Evolutionary conservation across 495 filamentous ascomycete genomes (phyloP).

Genomic region (Staphylotrichum longicolle): DNA sequence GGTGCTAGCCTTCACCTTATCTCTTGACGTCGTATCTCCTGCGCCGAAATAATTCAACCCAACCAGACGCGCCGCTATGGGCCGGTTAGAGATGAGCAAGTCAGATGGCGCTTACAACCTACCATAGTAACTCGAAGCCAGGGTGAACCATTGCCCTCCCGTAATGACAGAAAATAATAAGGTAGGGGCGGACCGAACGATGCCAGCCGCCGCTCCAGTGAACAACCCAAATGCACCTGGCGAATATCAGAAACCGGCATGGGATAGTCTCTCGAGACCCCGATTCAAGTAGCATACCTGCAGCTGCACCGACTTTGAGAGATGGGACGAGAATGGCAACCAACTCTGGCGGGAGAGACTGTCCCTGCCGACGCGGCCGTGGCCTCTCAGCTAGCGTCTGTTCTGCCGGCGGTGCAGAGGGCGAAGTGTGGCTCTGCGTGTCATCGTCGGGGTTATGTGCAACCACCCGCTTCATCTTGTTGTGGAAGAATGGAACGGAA

Average conservation of each 20-base stretch:
- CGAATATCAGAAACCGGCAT: conserved; percentile 3
- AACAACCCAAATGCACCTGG: conserved; percentile 69
- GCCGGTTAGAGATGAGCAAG: conserved; percentile 18
- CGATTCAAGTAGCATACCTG: conserved; percentile 23
- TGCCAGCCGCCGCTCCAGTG: conserved; percentile 65
- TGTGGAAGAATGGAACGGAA: not conserved
- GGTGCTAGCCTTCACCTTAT: conserved; percentile 62
- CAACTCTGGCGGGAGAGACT: conserved; percentile 39
- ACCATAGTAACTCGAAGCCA: conserved; percentile 80
- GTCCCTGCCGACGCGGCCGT: conserved; percentile 5
- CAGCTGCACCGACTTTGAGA: conserved; percentile 31
- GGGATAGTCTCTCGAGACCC: too few species aligned
- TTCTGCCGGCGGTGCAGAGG: conserved; percentile 6
- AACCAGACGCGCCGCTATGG: conserved; percentile 38
- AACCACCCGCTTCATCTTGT: conserved; percentile 25
- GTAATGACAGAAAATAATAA: conserved; percentile 68
- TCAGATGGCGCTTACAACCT: conserved; percentile 4
- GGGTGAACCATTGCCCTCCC: conserved; percentile 74
- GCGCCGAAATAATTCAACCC: conserved; percentile 37
- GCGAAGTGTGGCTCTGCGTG: not conserved
- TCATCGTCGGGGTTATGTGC: conserved; percentile 8
- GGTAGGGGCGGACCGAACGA: conserved; percentile 61
- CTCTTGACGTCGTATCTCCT: conserved; percentile 47
- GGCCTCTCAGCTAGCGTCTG: not conserved
- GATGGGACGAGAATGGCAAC: conserved; percentile 40